Percentiles rank a stretch among this genome's conserved stretches.
These are phyloP conservation scores for Saururus chinensis DNA, from an alignment of 164 flowering plant species.

Conservation along the genomic window DNA sequence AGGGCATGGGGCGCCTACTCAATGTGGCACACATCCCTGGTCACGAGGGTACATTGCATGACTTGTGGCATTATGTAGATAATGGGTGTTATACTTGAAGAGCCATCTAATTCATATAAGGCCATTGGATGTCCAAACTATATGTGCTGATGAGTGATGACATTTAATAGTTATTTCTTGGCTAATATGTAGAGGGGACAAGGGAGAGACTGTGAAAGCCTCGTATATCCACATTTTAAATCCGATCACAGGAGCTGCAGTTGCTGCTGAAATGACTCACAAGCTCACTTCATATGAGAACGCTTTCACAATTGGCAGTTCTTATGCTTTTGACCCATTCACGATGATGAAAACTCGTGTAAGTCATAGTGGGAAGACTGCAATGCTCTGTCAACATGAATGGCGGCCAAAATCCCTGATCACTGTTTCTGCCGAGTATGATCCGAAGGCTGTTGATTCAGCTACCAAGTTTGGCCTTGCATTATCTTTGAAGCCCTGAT, in stretches of 20 bases:
- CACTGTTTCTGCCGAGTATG: slow-evolving; percentile 56
- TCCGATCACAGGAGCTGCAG: slow-evolving; percentile 32
- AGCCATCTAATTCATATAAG: too few relatives aligned
- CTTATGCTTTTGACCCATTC: slow-evolving; percentile 39
- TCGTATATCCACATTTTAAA: slow-evolving; percentile 50
- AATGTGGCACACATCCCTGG: too few relatives aligned
- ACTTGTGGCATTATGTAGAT: too few relatives aligned
- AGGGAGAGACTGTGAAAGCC: slow-evolving; percentile 60
- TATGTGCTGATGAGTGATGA: too few relatives aligned
- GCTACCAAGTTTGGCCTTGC: slow-evolving; percentile 55
- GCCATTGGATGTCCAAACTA: too few relatives aligned
- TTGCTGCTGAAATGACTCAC: slow-evolving; percentile 73
- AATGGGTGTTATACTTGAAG: too few relatives aligned
- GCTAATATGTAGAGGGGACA: slow-evolving; percentile 37
- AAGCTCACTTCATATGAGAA: slow-evolving; percentile 39
- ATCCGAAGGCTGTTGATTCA: slow-evolving; percentile 26
- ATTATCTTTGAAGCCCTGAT: slow-evolving; percentile 62
- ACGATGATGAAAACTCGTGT: slow-evolving; percentile 45
- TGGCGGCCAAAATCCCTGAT: slow-evolving; percentile 75
- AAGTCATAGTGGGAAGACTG: slow-evolving; percentile 36
- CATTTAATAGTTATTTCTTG: too few relatives aligned
- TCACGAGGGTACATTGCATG: too few relatives aligned
- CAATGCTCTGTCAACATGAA: slow-evolving; percentile 41
- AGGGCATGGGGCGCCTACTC: too few relatives aligned
- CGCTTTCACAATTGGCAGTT: slow-evolving; percentile 53